Conservation (phyloP, 2,329 filamentous ascomycete genomes). For the Byssothecium circinans region DNA sequence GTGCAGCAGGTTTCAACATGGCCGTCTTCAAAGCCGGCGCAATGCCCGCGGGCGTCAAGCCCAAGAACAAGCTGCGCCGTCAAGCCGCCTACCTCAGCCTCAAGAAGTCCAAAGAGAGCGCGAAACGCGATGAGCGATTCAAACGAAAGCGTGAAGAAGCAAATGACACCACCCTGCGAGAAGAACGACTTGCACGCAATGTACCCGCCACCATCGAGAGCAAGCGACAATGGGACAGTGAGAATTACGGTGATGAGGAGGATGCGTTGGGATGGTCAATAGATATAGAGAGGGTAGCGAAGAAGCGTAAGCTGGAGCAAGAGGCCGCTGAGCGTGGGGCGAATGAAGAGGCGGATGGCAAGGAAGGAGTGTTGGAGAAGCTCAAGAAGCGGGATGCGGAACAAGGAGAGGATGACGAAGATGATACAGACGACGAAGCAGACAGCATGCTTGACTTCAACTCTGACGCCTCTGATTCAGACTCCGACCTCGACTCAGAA, state of each 20-base stretch:
- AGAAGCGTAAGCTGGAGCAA: slow-evolving; percentile 48
- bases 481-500: slow-evolving; percentile 56
- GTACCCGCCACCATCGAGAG: slow-evolving; percentile 57
- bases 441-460: slow-evolving; percentile 74
- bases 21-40: slow-evolving; percentile 51
- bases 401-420: slow-evolving; percentile 18
- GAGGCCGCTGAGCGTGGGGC: slow-evolving; percentile 33
- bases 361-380: slow-evolving; percentile 38
- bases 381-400: slow-evolving; percentile 33
- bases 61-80: slow-evolving; percentile 77
- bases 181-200: slow-evolving; percentile 74
- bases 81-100: slow-evolving; percentile 76
- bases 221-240: slow-evolving; percentile 79
- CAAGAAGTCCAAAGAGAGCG: slow-evolving; percentile 74
- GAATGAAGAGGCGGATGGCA: slow-evolving; percentile 19
- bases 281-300: slow-evolving; percentile 49
- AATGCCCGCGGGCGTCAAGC: slow-evolving; percentile 55
- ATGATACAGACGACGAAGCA: slow-evolving; percentile 24
- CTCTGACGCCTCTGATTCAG: no score
- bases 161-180: slow-evolving; percentile 74
- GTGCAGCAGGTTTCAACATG: slow-evolving; percentile 42
- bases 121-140: slow-evolving; percentile 75
- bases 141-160: slow-evolving; percentile 81
- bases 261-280: slow-evolving; percentile 49
- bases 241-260: slow-evolving; percentile 48